Conservation (phyloP, 2,329 filamentous ascomycete species). For the Rosellinia necatrix region DNA sequence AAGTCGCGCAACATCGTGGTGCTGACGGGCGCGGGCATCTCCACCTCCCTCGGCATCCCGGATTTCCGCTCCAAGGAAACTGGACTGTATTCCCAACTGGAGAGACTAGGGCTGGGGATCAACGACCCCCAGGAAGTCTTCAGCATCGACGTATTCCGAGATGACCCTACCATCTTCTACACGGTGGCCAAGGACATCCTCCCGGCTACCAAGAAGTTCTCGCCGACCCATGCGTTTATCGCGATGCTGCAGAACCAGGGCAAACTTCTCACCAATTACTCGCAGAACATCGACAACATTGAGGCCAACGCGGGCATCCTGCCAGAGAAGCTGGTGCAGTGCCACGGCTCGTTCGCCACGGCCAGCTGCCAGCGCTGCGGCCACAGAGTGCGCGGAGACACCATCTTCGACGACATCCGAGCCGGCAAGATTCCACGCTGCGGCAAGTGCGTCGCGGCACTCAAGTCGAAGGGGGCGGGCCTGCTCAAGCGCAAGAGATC, state of each 20-base stretch:
- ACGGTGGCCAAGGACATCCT: conserved; percentile 88
- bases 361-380: conserved; percentile 86
- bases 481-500: conserved; percentile 61
- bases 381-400: conserved; percentile 72
- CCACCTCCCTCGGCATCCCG: conserved; percentile 93
- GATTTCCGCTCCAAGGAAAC: conserved; percentile 95
- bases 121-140: conserved; percentile 94
- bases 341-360: conserved; percentile 93
- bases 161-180: conserved; percentile 90
- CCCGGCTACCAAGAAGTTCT: conserved; percentile 76
- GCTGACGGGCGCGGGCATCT: conserved; percentile 94
- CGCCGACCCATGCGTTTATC: conserved; percentile 94
- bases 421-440: conserved; percentile 79
- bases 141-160: conserved; percentile 82
- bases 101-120: conserved; percentile 69
- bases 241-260: conserved; percentile 82
- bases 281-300: conserved; percentile 97
- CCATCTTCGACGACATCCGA: conserved; percentile 79
- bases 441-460: conserved; percentile 65
- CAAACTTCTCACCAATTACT: conserved; percentile 95
- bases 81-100: conserved; percentile 86
- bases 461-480: conserved; percentile 49
- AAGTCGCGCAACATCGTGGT: conserved; percentile 84
- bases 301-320: conserved; percentile 84
- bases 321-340: conserved; percentile 85